Evolutionary conservation across 306 rosid species (phyloP).

Genomic region (Trifolium subterraneum): DNA sequence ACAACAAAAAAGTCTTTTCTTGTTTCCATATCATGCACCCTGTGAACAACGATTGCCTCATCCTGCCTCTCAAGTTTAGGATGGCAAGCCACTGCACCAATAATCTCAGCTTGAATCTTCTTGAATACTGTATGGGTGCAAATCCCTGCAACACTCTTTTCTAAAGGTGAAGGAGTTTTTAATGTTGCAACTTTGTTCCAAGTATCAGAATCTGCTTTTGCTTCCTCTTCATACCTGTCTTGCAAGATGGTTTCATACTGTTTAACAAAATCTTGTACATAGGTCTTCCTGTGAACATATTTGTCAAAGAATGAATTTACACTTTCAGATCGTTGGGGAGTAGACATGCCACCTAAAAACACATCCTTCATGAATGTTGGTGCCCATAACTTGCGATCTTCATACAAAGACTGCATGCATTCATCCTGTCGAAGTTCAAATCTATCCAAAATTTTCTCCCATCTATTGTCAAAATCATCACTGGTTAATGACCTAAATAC

Average conservation of each 20-base stretch:
- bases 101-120: conserved; percentile 91
- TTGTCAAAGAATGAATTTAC: conserved; percentile 91
- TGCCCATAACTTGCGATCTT: conserved; percentile 86
- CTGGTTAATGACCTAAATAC: conserved; percentile 75
- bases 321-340: conserved; percentile 87
- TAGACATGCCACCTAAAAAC: conserved; percentile 90
- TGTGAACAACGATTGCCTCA: conserved; percentile 57
- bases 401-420: conserved; percentile 74
- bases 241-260: conserved; percentile 85
- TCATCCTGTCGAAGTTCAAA: conserved; percentile 84
- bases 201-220: conserved; percentile 93
- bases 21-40: conserved; percentile 86
- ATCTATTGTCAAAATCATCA: conserved; percentile 90
- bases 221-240: conserved; percentile 99
- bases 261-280: conserved; percentile 82
- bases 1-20: conserved; percentile 69
- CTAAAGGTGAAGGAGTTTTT: conserved; percentile 94
- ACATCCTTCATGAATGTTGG: conserved; percentile 78
- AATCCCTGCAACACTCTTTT: conserved; percentile 83
- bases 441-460: conserved; percentile 77
- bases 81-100: conserved; percentile 95
- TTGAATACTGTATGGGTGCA: conserved; percentile 87
- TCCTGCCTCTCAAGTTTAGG: conserved; percentile 84
- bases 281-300: conserved; percentile 91
- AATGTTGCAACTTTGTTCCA: conserved; percentile 80